These are phyloP conservation scores for Lactarius quietus DNA, from an alignment of 768 basidiomycete genomes.

Conservation along the genomic window DNA sequence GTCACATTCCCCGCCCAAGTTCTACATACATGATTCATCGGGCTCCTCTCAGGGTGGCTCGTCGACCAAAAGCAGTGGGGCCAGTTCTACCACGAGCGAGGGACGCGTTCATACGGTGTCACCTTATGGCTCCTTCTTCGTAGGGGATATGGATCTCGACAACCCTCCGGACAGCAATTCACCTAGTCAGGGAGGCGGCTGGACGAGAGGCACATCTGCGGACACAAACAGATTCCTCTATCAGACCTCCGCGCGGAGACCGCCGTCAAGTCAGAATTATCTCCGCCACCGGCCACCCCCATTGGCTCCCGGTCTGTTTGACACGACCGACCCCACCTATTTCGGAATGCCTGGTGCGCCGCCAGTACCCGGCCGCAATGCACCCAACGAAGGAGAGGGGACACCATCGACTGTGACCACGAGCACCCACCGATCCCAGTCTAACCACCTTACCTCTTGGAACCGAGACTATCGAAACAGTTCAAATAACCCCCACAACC, in stretches of 20 bases:
- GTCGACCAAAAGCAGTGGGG: slow-evolving; percentile 4
- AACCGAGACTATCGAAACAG: background rate
- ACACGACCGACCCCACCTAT: background rate
- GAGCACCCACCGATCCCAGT: slow-evolving; percentile 4
- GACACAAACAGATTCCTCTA: background rate
- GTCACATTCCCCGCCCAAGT: background rate
- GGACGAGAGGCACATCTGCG: background rate
- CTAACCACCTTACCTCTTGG: slow-evolving; percentile 2
- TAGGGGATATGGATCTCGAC: slow-evolving; percentile 17
- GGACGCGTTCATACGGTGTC: slow-evolving; percentile 7
- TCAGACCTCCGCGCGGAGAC: background rate
- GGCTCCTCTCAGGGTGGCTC: slow-evolving; percentile 10
- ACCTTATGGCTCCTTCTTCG: slow-evolving; percentile 22
- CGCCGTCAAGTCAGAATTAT: background rate
- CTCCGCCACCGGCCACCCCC: background rate
- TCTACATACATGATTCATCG: slow-evolving; percentile 8
- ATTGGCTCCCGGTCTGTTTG: background rate
- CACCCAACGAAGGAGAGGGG: background rate
- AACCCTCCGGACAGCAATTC: background rate
- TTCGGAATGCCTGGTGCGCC: background rate
- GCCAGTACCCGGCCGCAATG: background rate
- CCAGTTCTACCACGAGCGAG: slow-evolving; percentile 2
- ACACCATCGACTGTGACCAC: background rate
- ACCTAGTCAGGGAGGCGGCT: background rate
- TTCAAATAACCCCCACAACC: background rate